Percentiles rank a stretch among this genome's conserved stretches.
phyloP scores from a whole-genome alignment of 495 filamentous ascomycete species.

The Aspergillus sclerotioniger region DNA sequence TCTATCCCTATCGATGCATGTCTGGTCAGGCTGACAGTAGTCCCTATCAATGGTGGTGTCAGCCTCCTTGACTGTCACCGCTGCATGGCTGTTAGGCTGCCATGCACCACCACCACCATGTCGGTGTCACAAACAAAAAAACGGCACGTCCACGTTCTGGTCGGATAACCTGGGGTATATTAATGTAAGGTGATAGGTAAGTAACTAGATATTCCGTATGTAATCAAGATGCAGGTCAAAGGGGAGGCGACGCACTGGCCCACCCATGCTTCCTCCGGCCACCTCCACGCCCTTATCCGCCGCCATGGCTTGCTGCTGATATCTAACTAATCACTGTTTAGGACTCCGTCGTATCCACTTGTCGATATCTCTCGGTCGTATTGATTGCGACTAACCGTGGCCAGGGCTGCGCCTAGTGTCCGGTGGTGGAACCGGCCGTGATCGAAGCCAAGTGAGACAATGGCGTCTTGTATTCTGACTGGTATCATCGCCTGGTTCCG shows the following conservation, averaged over 20 bases:
- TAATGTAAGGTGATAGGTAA: no score
- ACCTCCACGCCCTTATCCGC: conserved; percentile 2
- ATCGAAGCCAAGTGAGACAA: conserved; percentile 5
- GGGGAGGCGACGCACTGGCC: conserved; percentile 5
- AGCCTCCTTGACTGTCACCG: neutral
- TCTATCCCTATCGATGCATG: conserved; percentile 19
- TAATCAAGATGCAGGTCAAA: neutral
- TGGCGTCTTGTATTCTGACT: conserved; percentile 22
- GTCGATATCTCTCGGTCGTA: conserved; percentile 7
- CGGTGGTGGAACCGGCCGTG: conserved; percentile 10
- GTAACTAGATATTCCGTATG: neutral
- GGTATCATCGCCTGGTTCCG: conserved; percentile 15
- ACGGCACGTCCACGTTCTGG: neutral
- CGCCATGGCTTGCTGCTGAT: conserved; percentile 12
- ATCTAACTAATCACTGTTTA: conserved; percentile 1
- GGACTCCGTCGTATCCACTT: no score
- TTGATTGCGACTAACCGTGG: conserved; percentile 19
- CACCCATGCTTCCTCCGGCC: conserved; percentile 1
- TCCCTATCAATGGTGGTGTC: neutral
- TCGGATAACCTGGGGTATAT: neutral
- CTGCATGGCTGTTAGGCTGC: conserved; percentile 1
- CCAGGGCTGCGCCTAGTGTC: conserved; percentile 20
- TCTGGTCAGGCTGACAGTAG: neutral
- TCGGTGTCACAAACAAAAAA: neutral
- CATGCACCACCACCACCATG: neutral